These are phyloP conservation scores for Aleurites moluccanus DNA, from an alignment of 441 rosid species.

Conservation along the genomic window DNA sequence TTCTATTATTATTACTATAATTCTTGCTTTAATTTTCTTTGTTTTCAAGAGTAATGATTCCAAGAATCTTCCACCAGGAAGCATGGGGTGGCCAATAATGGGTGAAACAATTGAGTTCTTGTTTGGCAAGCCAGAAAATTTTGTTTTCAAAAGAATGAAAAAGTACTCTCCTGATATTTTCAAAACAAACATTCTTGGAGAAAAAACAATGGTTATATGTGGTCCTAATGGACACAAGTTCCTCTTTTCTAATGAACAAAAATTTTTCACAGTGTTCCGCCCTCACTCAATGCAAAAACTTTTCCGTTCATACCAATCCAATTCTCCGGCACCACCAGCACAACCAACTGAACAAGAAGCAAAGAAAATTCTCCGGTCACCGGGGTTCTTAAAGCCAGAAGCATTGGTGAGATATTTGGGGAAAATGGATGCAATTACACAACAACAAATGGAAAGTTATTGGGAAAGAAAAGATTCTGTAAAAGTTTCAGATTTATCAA, in stretches of 20 bases:
- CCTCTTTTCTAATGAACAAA: conserved; percentile 37
- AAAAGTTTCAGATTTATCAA: conserved; percentile 20
- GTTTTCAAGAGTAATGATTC: background rate
- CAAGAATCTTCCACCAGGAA: conserved; percentile 35
- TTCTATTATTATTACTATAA: background rate
- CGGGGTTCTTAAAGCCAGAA: conserved; percentile 32
- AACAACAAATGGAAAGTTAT: conserved; percentile 13
- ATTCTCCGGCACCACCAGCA: background rate
- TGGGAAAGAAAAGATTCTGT: conserved; percentile 33
- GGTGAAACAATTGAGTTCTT: conserved; percentile 32
- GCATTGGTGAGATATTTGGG: conserved; percentile 32
- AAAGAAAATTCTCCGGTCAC: conserved; percentile 14
- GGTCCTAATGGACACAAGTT: conserved; percentile 36
- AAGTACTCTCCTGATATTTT: conserved; percentile 31
- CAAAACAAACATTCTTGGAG: conserved; percentile 34
- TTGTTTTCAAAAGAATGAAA: conserved; percentile 32
- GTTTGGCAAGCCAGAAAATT: conserved; percentile 31
- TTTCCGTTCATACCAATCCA: conserved; percentile 23
- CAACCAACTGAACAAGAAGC: conserved; percentile 11
- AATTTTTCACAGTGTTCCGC: conserved; percentile 30
- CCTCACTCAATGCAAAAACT: conserved; percentile 38
- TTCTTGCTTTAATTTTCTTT: conserved; percentile 15
- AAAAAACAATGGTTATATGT: conserved; percentile 29
- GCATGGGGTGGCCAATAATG: conserved; percentile 38
- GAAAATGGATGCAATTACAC: conserved; percentile 34